Conservation (phyloP, 768 basidiomycete species). For the Cystobasidium onofrii region DNA sequence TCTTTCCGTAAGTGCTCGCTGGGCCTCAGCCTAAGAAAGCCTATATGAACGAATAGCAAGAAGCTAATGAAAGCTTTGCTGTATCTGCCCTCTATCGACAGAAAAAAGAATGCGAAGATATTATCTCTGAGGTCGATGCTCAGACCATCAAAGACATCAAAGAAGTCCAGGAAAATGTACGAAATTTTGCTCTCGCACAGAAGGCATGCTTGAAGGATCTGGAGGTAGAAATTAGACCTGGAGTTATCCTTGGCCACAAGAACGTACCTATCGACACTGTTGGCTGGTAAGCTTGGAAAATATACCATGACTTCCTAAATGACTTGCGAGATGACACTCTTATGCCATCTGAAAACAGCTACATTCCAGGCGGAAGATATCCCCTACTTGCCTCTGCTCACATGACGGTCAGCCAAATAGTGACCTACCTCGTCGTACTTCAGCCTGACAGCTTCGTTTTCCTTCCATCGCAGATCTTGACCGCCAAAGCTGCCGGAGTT, state of each 20-base stretch:
- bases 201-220: constrained; percentile 34
- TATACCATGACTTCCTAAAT: not conserved
- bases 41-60: not conserved
- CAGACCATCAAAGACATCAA: constrained; percentile 35
- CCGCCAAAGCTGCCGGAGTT: not conserved
- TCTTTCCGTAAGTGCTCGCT: constrained; percentile 7
- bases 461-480: not conserved
- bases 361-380: constrained; percentile 37
- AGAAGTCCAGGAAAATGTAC: constrained; percentile 34
- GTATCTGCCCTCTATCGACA: not conserved
- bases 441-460: too few species aligned
- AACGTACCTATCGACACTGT: constrained; percentile 32
- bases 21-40: not conserved
- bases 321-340: not conserved
- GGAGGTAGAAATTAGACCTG: constrained; percentile 35
- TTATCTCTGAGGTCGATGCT: constrained; percentile 31
- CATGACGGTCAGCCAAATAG: constrained; percentile 36
- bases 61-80: not conserved
- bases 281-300: constrained; percentile 26
- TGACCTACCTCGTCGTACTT: constrained; percentile 5
- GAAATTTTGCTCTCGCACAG: constrained; percentile 34
- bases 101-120: constrained; percentile 23
- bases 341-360: constrained; percentile 3
- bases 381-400: constrained; percentile 35
- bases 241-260: constrained; percentile 29